Evolutionary conservation across 805 yeast genomes (phyloP).

Genomic region (Myxozyma melibiosi): DNA sequence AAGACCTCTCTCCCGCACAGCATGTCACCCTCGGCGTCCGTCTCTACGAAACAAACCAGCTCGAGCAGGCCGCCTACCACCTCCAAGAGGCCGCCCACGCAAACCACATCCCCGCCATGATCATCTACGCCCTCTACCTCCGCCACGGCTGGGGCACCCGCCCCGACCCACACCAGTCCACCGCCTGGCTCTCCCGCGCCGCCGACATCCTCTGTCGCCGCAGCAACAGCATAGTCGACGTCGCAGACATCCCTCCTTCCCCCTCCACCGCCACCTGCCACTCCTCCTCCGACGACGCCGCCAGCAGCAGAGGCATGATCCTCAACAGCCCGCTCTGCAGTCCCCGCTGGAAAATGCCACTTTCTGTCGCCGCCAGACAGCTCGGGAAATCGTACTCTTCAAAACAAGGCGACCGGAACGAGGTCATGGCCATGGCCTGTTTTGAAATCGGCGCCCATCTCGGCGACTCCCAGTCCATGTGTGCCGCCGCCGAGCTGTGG

Average conservation of each 20-base stretch:
- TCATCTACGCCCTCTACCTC: slow-evolving; percentile 66
- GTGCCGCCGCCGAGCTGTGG: slow-evolving; percentile 71
- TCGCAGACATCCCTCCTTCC: slow-evolving; percentile 1
- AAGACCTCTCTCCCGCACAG: slow-evolving; percentile 13
- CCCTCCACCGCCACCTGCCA: not conserved
- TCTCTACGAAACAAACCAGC: slow-evolving; percentile 59
- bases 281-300: not conserved
- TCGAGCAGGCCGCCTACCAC: slow-evolving; percentile 69
- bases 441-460: slow-evolving; percentile 65
- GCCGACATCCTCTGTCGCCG: slow-evolving; percentile 33
- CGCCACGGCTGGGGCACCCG: slow-evolving; percentile 70
- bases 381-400: slow-evolving; percentile 59
- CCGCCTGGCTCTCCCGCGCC: slow-evolving; percentile 63
- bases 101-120: slow-evolving; percentile 69
- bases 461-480: slow-evolving; percentile 70
- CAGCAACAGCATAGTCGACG: not conserved
- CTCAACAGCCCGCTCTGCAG: slow-evolving; percentile 5
- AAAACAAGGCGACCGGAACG: slow-evolving; percentile 60
- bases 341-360: slow-evolving; percentile 6
- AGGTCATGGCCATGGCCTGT: slow-evolving; percentile 57
- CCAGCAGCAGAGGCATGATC: not conserved
- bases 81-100: slow-evolving; percentile 62
- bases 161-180: slow-evolving; percentile 55
- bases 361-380: slow-evolving; percentile 54
- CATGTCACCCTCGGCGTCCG: slow-evolving; percentile 36